Base-by-base conservation (phyloP, 805 yeast genomes). In the Ogataea trehaloabstinens region DNA sequence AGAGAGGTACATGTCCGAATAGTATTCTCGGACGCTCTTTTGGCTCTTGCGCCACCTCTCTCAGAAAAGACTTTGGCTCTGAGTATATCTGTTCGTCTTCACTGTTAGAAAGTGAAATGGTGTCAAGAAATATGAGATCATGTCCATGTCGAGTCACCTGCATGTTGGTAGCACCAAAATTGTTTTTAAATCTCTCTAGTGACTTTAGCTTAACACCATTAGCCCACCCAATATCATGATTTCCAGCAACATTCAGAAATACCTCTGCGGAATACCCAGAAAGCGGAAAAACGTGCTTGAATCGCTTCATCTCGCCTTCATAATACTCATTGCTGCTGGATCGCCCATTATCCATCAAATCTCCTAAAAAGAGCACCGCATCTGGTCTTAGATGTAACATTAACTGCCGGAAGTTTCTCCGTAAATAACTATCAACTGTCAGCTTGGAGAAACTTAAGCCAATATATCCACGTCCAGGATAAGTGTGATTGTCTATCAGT, bases 211-310 rank as follows among this genome's bases (percentile, higher is more conserved):
- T 68, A 12, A 93, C 78, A 0, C 80, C 78, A 42, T 80, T 76
- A 20, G 93, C 96, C 63, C 84, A 91, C 0, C 99, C 99, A 47
- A 95, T 87, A 58, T 93, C 99, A 59, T 93, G 99, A 57, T 93
- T 93, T 2, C 99, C 99, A 0, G 96, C 96, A 6, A 75, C 55
- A 2, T 70, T 61, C 24, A 64, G 50, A 36, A 58, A 55, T 19
- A 62, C 60, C 17, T 61, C 50, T 35, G 75, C 66, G n/a, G 71
- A 64, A 40, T 70, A 70, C 42, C 67, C 64, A 5, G 84, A 82
- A 16, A 41, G 35, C 19, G 40, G 45, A 60, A 85, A 91, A 4
- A 93, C 75, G 1, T 58, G 46, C 46, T 77, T 72, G 60, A 85
- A 93, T 37, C 99, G 66, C 16, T 60, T 53, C 52, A 73, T 81